Conservation (phyloP, 1,139 yeast genomes). For the Lipomyces yarrowii region DNA sequence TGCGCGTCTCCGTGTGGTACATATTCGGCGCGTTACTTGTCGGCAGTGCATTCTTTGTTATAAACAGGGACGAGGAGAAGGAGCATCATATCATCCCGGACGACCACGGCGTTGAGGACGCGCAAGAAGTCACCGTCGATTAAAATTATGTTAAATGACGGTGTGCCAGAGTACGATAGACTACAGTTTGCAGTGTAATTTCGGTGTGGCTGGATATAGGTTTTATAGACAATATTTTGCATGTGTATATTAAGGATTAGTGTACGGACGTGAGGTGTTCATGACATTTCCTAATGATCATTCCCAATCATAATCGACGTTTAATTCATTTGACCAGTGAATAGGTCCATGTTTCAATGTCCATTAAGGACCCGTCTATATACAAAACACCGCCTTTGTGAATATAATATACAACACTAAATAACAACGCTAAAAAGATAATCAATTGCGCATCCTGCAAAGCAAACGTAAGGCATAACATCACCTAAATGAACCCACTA, state of each 20-base stretch:
- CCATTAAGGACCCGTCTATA: background rate
- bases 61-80: conserved; percentile 73
- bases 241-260: background rate
- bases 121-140: background rate
- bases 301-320: background rate
- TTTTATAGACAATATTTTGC: background rate
- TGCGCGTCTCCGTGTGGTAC: conserved; percentile 62
- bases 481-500: background rate
- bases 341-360: background rate
- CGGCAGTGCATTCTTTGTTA: conserved; percentile 77
- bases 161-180: background rate
- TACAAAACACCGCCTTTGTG: background rate
- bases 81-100: conserved; percentile 42
- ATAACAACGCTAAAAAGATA: background rate
- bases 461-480: background rate
- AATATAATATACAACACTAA: background rate
- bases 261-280: background rate
- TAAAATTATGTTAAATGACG: background rate
- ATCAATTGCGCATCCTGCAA: background rate
- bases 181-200: background rate
- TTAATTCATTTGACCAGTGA: background rate
- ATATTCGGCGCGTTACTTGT: conserved; percentile 79
- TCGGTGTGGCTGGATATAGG: background rate
- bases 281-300: background rate
- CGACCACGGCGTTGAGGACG: background rate